Conservation (phyloP, 78 protist species). For the Tieghemostelium lacteum region DNA sequence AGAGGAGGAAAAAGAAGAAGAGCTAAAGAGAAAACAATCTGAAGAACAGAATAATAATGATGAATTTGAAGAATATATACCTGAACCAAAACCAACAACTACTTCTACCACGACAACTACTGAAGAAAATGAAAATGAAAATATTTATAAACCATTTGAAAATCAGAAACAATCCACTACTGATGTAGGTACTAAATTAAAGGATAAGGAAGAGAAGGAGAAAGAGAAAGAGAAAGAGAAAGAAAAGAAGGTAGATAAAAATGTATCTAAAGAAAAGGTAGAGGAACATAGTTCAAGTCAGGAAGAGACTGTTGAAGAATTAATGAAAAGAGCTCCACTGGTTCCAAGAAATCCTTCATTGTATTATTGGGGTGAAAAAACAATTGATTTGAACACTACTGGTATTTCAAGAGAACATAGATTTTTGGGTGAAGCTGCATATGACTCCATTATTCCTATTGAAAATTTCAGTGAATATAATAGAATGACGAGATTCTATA, state of each 20-base stretch:
- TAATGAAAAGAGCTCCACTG: constrained; percentile 47
- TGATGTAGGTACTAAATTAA: neutral
- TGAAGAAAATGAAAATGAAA: neutral
- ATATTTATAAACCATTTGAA: too few relatives aligned
- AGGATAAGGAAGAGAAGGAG: neutral
- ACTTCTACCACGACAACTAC: constrained; percentile 35
- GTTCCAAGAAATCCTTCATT: constrained; percentile 41
- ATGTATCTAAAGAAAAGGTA: constrained; percentile 2
- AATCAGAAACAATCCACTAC: neutral
- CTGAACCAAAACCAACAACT: constrained; percentile 12
- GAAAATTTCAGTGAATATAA: constrained; percentile 10
- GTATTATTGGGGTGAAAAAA: constrained; percentile 66
- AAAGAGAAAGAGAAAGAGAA: neutral
- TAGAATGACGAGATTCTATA: constrained; percentile 38
- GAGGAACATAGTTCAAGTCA: too few relatives aligned
- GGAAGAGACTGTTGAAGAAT: constrained; percentile 51
- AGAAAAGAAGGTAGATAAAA: constrained; percentile 30
- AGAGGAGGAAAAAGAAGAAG: neutral
- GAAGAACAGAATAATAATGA: constrained; percentile 8
- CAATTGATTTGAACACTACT: constrained; percentile 7
- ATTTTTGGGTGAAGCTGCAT: constrained; percentile 47
- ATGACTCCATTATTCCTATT: constrained; percentile 20
- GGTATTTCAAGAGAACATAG: constrained; percentile 62
- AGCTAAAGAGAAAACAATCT: neutral
- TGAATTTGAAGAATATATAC: constrained; percentile 38